Evolutionary conservation across 2,329 filamentous ascomycete genomes (phyloP).

Genomic region (Fusarium nelsonii): DNA sequence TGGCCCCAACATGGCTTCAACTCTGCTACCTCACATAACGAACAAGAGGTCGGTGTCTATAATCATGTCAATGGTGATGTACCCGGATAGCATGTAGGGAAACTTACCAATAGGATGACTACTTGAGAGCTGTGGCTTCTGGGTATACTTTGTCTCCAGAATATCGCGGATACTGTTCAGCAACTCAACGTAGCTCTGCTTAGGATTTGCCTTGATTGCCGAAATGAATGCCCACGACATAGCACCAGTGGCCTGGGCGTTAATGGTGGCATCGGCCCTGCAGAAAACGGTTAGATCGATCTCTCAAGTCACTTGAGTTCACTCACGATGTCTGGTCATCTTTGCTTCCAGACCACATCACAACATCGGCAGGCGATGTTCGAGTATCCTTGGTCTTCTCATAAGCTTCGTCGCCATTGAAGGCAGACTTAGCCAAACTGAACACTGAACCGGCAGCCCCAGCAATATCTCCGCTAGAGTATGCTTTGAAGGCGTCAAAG

Average conservation of each 20-base stretch:
- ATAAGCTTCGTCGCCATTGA: slow-evolving; percentile 81
- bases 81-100: rapidly evolving
- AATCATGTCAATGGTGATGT: slow-evolving; percentile 21
- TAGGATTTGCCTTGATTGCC: slow-evolving; percentile 89
- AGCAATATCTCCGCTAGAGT: slow-evolving; percentile 85
- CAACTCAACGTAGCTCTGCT: slow-evolving; percentile 95
- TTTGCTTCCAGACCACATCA: slow-evolving; percentile 98
- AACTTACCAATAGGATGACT: slow-evolving; percentile 91
- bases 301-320: not conserved
- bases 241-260: slow-evolving; percentile 89
- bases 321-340: slow-evolving; percentile 87
- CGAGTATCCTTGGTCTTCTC: slow-evolving; percentile 87
- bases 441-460: slow-evolving; percentile 85
- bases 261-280: slow-evolving; percentile 91
- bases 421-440: slow-evolving; percentile 88
- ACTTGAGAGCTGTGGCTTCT: slow-evolving; percentile 96
- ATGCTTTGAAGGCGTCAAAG: slow-evolving; percentile 79
- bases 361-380: slow-evolving; percentile 93
- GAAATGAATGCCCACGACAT: slow-evolving; percentile 99
- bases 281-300: slow-evolving; percentile 38
- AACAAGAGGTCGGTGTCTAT: slow-evolving; percentile 75
- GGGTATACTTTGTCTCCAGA: slow-evolving; percentile 85
- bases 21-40: slow-evolving; percentile 65
- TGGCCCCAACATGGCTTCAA: slow-evolving; percentile 65
- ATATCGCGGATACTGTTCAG: slow-evolving; percentile 96